Conservation (phyloP, 352 stramenopile genomes). For the Globisporangium carolinianum region DNA sequence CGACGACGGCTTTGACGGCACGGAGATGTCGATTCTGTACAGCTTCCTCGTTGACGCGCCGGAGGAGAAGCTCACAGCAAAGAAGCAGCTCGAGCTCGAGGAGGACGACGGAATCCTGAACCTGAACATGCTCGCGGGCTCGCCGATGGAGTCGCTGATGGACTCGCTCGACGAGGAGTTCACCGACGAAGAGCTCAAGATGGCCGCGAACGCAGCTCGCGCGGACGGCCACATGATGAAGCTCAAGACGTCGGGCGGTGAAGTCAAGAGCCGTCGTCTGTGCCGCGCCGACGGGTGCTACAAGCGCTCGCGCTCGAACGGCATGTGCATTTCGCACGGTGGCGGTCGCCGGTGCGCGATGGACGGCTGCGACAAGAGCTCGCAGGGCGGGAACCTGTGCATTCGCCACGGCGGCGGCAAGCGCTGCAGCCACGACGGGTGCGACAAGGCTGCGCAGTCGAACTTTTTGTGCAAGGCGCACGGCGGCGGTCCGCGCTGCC, state of each 20-base stretch:
- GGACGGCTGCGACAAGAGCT: conserved; percentile 77
- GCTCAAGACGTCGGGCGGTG: conserved; percentile 15
- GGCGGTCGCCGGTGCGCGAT: conserved; percentile 71
- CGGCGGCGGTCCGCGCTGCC: conserved; percentile 75
- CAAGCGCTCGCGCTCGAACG: conserved; percentile 83
- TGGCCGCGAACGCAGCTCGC: conserved; percentile 25
- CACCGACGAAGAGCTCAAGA: conserved; percentile 65
- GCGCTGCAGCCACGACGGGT: conserved; percentile 70
- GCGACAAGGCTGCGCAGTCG: conserved; percentile 75
- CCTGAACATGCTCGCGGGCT: conserved; percentile 61
- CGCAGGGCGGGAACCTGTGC: conserved; percentile 75
- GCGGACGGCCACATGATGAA: conserved; percentile 20
- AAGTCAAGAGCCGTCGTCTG: conserved; percentile 58
- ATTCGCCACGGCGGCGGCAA: conserved; percentile 83
- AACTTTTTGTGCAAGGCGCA: conserved; percentile 87
- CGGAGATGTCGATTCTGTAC: conserved; percentile 85
- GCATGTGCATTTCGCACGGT: conserved; percentile 81
- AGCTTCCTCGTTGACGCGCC: conserved; percentile 74
- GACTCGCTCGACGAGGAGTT: conserved; percentile 66
- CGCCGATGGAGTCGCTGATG: conserved; percentile 63
- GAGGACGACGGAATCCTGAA: conserved; percentile 69
- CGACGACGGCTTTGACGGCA: conserved; percentile 78
- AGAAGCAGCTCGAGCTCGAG: conserved; percentile 33
- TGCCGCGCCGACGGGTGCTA: conserved; percentile 75
- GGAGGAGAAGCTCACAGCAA: conserved; percentile 44